A percentile compares a stretch with the other conserved stretches of the same genome.
These are phyloP conservation scores for Neurospora sp. DNA, from an alignment of 495 filamentous ascomycete genomes.

Conservation along the genomic window DNA sequence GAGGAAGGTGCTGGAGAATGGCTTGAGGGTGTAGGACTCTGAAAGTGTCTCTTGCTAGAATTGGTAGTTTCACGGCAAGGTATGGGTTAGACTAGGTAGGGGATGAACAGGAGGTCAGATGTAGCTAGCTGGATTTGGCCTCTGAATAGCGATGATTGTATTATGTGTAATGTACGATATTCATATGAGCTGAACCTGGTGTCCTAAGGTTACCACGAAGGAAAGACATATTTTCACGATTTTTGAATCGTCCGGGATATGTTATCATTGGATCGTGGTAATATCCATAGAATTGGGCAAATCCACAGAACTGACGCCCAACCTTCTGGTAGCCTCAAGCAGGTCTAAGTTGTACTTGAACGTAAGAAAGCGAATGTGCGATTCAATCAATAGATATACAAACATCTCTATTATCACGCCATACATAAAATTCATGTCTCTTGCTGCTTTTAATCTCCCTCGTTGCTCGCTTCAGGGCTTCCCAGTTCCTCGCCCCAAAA, in stretches of 20 bases:
- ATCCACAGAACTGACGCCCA: not conserved
- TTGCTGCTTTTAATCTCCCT: not conserved
- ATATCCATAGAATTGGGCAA: not conserved
- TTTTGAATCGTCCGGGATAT: not conserved
- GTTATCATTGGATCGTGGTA: not conserved
- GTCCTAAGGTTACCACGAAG: not conserved
- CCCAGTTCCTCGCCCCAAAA: not conserved
- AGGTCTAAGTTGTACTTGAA: not conserved
- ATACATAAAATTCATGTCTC: not conserved
- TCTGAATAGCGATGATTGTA: not conserved
- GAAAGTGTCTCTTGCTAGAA: not conserved
- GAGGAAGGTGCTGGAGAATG: slow-evolving; percentile 26
- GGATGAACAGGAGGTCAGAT: not conserved
- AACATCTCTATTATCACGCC: not conserved
- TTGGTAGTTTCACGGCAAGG: not conserved
- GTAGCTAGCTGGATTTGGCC: not conserved
- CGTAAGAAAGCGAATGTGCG: not conserved
- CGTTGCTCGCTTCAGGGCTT: not conserved
- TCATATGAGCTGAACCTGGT: not conserved
- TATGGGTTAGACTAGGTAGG: not conserved
- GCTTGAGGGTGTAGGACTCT: slow-evolving; percentile 17
- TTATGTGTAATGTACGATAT: not conserved
- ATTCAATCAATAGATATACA: not conserved
- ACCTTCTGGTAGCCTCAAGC: not conserved
- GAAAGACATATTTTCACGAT: not conserved